Evolutionary conservation across 2,329 filamentous ascomycete species (phyloP).

Genomic region (Aureobasidium pullulans): DNA sequence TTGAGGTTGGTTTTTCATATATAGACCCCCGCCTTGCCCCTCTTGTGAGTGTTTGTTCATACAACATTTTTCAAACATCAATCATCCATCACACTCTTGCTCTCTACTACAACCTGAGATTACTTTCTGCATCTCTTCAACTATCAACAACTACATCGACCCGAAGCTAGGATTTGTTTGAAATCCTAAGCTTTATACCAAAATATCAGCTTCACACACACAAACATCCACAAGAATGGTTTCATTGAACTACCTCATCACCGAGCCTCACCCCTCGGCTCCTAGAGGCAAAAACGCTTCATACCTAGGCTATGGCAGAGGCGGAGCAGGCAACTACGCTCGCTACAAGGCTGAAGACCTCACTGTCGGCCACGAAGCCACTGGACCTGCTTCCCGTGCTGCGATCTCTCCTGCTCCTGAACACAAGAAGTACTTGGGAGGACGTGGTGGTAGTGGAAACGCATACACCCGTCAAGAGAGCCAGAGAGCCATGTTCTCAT

Average conservation of each 20-base stretch:
- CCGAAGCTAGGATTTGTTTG: background rate
- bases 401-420: slow-evolving; percentile 40
- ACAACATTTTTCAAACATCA: background rate
- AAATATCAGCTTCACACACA: slow-evolving; percentile 6
- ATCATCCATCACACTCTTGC: background rate
- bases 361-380: slow-evolving; percentile 39
- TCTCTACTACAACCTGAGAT: background rate
- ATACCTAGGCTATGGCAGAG: slow-evolving; percentile 48
- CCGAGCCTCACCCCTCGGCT: slow-evolving; percentile 56
- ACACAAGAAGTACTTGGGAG: slow-evolving; percentile 47
- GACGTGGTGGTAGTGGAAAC: slow-evolving; percentile 54
- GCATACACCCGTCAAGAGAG: slow-evolving; percentile 44
- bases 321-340: slow-evolving; percentile 52
- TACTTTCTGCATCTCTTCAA: no score
- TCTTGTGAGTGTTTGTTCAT: background rate
- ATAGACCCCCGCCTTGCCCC: background rate
- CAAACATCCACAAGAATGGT: slow-evolving; percentile 12
- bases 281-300: slow-evolving; percentile 30
- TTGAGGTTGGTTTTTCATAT: background rate
- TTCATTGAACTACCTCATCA: slow-evolving; percentile 44
- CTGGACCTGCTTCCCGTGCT: slow-evolving; percentile 42
- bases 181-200: background rate
- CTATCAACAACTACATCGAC: no score
- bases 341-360: slow-evolving; percentile 49
- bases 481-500: slow-evolving; percentile 56